A percentile compares a stretch with the other conserved stretches of the same genome.
Evolutionary conservation across 2,329 filamentous ascomycete genomes (phyloP).

Genomic region (Fusarium algeriense): DNA sequence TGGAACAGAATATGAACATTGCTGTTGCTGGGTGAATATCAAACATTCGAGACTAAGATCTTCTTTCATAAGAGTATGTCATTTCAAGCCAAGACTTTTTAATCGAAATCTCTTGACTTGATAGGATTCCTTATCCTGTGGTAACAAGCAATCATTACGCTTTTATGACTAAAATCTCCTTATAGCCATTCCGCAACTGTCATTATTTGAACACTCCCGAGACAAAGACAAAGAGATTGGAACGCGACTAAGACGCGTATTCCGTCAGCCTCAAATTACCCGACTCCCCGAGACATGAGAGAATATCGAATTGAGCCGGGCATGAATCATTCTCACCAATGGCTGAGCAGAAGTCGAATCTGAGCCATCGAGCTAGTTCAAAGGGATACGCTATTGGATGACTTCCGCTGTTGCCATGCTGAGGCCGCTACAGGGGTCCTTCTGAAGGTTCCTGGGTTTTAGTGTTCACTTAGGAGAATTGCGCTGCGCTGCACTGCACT

Average conservation of each 20-base stretch:
- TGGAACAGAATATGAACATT: neutral
- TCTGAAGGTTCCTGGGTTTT: neutral
- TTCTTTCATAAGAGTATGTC: neutral
- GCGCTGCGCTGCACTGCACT: neutral
- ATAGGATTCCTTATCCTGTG: neutral
- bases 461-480: neutral
- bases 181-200: neutral
- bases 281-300: constrained; percentile 10
- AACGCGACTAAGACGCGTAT: constrained; percentile 21
- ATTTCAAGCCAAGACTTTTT: neutral
- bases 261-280: neutral
- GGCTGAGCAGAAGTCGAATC: constrained; percentile 8
- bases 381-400: constrained; percentile 2
- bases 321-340: constrained; percentile 24
- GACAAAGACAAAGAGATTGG: neutral
- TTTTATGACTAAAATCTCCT: neutral
- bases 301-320: constrained; percentile 5
- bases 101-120: neutral
- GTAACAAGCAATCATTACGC: constrained; percentile 1
- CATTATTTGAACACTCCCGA: neutral
- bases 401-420: neutral
- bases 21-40: constrained; percentile 17
- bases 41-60: neutral
- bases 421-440: neutral
- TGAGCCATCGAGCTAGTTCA: constrained; percentile 11